phyloP scores from a whole-genome alignment of 1,284 basidiomycete genomes.

The Trichosporon asahii region DNA sequence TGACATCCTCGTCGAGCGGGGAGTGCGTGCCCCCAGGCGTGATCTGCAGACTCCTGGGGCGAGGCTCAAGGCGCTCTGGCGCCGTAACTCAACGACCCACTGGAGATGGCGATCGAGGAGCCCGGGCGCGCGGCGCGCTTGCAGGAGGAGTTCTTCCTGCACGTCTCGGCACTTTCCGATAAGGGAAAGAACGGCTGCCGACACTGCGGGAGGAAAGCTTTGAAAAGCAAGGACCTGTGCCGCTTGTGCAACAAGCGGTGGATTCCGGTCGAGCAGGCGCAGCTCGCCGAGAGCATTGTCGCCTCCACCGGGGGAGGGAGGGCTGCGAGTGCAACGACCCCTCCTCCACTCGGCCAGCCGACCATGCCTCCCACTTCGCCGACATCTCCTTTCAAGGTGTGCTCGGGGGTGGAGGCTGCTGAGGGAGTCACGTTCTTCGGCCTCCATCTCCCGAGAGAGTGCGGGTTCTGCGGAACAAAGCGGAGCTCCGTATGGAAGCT shows the following conservation, averaged over 20 bases:
- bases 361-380: no score
- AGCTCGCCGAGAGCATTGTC: not conserved
- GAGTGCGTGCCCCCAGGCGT: not conserved
- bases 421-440: not conserved
- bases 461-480: not conserved
- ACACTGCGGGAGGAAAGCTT: not conserved
- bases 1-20: not conserved
- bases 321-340: no score
- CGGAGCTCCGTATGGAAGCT: not conserved
- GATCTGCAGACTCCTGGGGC: not conserved
- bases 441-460: not conserved
- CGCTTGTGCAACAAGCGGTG: not conserved
- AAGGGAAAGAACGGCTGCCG: not conserved
- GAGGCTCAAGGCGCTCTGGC: not conserved
- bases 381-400: not conserved
- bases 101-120: not conserved
- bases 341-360: no score
- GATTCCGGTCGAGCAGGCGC: not conserved
- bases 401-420: not conserved
- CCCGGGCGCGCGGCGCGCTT: not conserved
- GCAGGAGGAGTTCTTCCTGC: not conserved
- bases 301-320: not conserved
- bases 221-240: not conserved
- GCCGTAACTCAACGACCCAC: not conserved
- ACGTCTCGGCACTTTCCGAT: not conserved